Base-by-base conservation (phyloP, 331 rosid genomes). In the Stylosanthes scabra region DNA sequence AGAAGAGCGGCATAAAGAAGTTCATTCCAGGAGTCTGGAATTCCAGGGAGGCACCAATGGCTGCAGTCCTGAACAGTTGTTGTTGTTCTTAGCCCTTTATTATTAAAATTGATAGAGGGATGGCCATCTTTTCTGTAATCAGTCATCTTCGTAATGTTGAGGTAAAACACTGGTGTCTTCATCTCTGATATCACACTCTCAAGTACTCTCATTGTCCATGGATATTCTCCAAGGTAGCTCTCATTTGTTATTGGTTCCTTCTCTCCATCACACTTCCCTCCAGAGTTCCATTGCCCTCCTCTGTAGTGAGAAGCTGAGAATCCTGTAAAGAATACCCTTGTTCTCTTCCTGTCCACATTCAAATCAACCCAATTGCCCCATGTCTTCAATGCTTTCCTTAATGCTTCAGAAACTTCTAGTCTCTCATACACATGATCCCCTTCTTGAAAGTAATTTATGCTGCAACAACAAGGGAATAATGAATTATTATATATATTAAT, bases 21-120 rank as follows among this genome's bases (percentile, higher is more conserved):
- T 39, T 78, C 71, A 78, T 78, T 82, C 86, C 83, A 82, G 63
- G 83, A 82, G 80, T 82, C 83, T 47, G 83, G 86, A 78, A 82
- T 74, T 65, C 80, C 86, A 74, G 83, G 83, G 44, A 82, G 86
- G 83, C 86, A 82, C 83, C 83, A 82, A 2, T 82, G 86, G 74
- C 80, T 82, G 74, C 86, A 63, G 3, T 82, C 83, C 37, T 78
- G 86, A 6, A 78, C 75, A 73, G 16, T 68, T 34, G 39, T 34
- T 71, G 16, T 68, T 34, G 39, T 34, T 71, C 41, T 78, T 1
- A 5, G 40, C 3, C 74, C 83, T 50, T n/a, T 74, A 11, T 52
- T 37, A 37, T 37, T n/a, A 45, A 3, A 3, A 34, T 34, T 34
- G 39, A 74, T 8, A 3, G 83, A 78, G 20, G 83, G 83, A 14